A percentile compares a stretch with the other conserved stretches of the same genome.
Evolutionary conservation across 2,329 filamentous ascomycete genomes (phyloP).

Genomic region (Pseudomassariella vexata): DNA sequence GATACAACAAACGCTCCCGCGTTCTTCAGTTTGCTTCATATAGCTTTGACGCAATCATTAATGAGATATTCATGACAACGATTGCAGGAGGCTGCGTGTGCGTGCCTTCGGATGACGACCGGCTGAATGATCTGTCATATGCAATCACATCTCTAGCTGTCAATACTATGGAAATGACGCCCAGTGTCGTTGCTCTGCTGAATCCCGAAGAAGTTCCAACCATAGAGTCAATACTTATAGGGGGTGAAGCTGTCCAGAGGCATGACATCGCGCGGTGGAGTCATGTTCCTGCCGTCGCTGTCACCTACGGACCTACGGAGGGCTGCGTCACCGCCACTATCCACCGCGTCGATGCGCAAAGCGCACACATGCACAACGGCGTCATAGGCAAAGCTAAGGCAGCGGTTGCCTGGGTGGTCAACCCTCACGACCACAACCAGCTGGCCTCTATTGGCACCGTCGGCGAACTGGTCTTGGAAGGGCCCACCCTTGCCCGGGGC

Average conservation of each 20-base stretch:
- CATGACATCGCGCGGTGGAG: slow-evolving; percentile 2
- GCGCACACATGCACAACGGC: too few species aligned
- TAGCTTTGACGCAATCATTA: neutral
- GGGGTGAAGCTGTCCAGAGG: slow-evolving; percentile 3
- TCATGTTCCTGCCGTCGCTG: neutral
- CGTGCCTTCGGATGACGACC: slow-evolving; percentile 28
- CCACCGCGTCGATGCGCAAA: neutral
- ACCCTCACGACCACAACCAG: slow-evolving; percentile 7
- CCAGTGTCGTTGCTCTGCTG: slow-evolving; percentile 3
- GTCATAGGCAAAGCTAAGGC: too few species aligned
- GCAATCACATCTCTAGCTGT: too few species aligned
- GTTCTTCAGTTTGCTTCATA: slow-evolving; percentile 6
- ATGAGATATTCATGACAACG: neutral
- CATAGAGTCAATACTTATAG: slow-evolving; percentile 2
- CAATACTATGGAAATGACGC: too few species aligned
- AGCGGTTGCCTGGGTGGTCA: slow-evolving; percentile 5
- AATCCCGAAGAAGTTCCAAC: slow-evolving; percentile 1
- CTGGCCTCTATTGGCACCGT: slow-evolving; percentile 9
- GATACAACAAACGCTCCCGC: slow-evolving; percentile 7
- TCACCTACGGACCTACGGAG: slow-evolving; percentile 5
- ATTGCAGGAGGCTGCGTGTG: slow-evolving; percentile 24
- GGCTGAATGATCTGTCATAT: slow-evolving; percentile 13
- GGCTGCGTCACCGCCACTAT: slow-evolving; percentile 1
- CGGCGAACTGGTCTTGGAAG: slow-evolving; percentile 12
- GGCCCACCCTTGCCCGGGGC: slow-evolving; percentile 12